Evolutionary conservation across 441 rosid genomes (phyloP).

Genomic region (Croton laevigatus): DNA sequence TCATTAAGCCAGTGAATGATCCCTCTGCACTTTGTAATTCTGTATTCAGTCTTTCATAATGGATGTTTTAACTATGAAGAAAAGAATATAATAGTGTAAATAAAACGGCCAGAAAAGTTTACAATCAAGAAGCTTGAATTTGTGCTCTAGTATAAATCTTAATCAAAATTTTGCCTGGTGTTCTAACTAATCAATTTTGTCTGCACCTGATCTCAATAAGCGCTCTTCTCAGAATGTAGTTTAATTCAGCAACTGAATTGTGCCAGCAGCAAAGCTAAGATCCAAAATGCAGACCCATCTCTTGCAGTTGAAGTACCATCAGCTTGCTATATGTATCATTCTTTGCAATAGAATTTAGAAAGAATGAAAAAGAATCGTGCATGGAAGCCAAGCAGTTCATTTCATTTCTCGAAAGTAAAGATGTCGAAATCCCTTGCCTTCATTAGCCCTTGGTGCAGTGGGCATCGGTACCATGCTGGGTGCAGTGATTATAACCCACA

Average conservation of each 20-base stretch:
- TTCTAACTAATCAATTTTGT: background rate
- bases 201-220: background rate
- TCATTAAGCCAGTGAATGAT: background rate
- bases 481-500: constrained; percentile 67
- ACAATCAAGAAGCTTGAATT: background rate
- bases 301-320: background rate
- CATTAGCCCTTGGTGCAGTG: constrained; percentile 72
- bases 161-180: background rate
- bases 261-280: background rate
- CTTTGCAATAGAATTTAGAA: background rate
- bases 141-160: background rate
- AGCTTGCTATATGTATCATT: background rate
- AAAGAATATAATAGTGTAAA: background rate
- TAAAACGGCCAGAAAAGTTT: background rate
- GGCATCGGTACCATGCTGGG: constrained; percentile 80
- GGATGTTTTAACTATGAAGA: background rate
- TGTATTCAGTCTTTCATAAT: background rate
- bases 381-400: background rate
- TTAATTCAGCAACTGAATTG: constrained; percentile 3
- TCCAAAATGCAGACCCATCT: background rate
- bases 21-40: background rate
- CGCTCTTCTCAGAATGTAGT: background rate
- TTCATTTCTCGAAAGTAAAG: background rate
- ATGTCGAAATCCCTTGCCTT: background rate
- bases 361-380: background rate